Evolutionary conservation across 805 yeast genomes (phyloP).

Genomic region (Starmerella stellata): DNA sequence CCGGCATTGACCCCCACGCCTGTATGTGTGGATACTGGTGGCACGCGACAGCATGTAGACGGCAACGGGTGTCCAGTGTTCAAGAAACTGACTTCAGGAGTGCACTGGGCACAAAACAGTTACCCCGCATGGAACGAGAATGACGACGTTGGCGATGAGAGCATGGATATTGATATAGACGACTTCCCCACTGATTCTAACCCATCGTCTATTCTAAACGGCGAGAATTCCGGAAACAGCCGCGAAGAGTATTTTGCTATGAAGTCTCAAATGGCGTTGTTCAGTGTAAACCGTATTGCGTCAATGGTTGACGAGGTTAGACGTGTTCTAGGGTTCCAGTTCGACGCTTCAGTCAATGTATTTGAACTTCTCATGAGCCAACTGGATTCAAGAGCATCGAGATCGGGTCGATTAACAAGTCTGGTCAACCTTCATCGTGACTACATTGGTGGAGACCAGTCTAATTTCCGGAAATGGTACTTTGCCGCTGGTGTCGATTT

Average conservation of each 20-base stretch:
- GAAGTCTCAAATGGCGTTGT: background rate
- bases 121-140: conserved; percentile 79
- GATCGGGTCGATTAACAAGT: conserved; percentile 41
- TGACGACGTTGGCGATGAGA: background rate
- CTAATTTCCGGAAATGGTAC: conserved; percentile 61
- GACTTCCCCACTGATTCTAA: background rate
- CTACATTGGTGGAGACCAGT: conserved; percentile 51
- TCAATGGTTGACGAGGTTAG: conserved; percentile 35
- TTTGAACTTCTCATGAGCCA: conserved; percentile 44
- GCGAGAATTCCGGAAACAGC: background rate
- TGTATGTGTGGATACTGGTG: conserved; percentile 8
- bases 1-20: conserved; percentile 8
- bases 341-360: conserved; percentile 46
- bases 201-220: background rate
- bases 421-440: conserved; percentile 49
- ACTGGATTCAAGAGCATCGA: conserved; percentile 50
- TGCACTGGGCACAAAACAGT: conserved; percentile 32
- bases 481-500: conserved; percentile 55
- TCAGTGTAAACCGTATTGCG: conserved; percentile 32
- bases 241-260: background rate
- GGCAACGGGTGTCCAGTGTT: conserved; percentile 2
- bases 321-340: conserved; percentile 48
- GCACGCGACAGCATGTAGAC: background rate
- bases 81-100: conserved; percentile 11
- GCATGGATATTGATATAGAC: background rate